These are phyloP conservation scores for Cokeromyces recurvatus DNA, from an alignment of 371 early-diverging fungal species.

Conservation along the genomic window DNA sequence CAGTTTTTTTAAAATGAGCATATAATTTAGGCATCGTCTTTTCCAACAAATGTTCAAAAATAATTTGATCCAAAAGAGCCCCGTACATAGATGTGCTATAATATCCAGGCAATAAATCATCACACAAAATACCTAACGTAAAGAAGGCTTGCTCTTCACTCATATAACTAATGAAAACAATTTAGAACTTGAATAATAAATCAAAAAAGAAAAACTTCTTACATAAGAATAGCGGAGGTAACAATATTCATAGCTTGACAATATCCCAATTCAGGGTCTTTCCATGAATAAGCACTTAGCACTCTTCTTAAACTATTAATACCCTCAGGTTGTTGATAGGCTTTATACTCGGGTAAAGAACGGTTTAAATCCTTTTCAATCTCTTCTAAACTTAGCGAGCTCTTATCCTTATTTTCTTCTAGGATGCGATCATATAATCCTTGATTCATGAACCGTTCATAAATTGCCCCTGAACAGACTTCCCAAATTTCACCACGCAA, in stretches of 20 bases:
- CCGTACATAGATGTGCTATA: slow-evolving; percentile 98
- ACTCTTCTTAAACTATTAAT: slow-evolving; percentile 89
- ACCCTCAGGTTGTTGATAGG: slow-evolving; percentile 89
- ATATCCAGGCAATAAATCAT: slow-evolving; percentile 89
- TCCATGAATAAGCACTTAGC: slow-evolving; percentile 80
- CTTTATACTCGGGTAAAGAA: slow-evolving; percentile 89
- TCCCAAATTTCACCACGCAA: slow-evolving; percentile 98
- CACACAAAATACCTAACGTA: slow-evolving; percentile 84
- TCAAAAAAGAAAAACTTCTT: not conserved
- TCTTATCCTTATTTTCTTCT: slow-evolving; percentile 59
- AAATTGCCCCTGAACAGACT: slow-evolving; percentile 86
- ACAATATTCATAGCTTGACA: slow-evolving; percentile 99
- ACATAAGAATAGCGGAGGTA: slow-evolving; percentile 65
- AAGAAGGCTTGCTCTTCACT: slow-evolving; percentile 97
- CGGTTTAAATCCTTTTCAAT: slow-evolving; percentile 97
- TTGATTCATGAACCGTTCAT: slow-evolving; percentile 77
- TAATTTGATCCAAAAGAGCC: slow-evolving; percentile 90
- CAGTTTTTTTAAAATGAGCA: slow-evolving; percentile 75
- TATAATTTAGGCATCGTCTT: slow-evolving; percentile 76
- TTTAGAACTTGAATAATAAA: too few species aligned
- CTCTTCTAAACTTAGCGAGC: slow-evolving; percentile 81
- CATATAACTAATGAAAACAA: slow-evolving; percentile 75
- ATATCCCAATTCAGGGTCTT: slow-evolving; percentile 91
- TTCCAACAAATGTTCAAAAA: slow-evolving; percentile 85
- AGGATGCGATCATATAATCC: slow-evolving; percentile 80